These are phyloP conservation scores for Mycena alexandri DNA, from an alignment of 768 basidiomycete genomes.

Conservation along the genomic window DNA sequence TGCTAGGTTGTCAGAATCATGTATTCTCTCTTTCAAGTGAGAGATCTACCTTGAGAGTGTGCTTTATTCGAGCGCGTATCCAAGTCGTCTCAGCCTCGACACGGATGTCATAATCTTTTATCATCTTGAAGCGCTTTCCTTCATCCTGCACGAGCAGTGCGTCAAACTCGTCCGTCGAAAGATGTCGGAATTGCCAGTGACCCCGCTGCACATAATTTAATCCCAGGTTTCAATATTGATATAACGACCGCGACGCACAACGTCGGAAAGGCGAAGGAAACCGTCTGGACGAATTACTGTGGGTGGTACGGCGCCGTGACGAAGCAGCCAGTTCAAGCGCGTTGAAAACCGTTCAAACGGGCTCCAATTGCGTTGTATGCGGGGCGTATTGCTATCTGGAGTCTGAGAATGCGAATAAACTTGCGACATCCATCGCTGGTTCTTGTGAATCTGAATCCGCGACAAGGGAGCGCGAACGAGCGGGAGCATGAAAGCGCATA, in stretches of 20 bases:
- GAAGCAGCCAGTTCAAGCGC: conserved; percentile 65
- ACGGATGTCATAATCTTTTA: conserved; percentile 43
- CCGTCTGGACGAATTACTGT: conserved; percentile 82
- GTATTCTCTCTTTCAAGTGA: neutral
- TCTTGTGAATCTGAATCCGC: neutral
- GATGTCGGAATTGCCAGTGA: conserved; percentile 1
- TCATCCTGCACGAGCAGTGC: conserved; percentile 35
- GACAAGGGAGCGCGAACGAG: neutral
- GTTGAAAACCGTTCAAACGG: conserved; percentile 6
- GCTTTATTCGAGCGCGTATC: conserved; percentile 43
- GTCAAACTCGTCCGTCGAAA: conserved; percentile 32
- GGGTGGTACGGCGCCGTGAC: conserved; percentile 76
- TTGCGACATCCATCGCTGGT: no score
- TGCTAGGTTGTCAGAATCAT: neutral
- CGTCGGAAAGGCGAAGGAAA: conserved; percentile 75
- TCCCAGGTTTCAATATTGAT: no score
- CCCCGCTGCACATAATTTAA: neutral
- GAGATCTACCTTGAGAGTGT: conserved; percentile 35
- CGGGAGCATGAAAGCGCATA: conserved; percentile 20
- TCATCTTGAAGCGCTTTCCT: conserved; percentile 41
- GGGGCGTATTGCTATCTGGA: no score
- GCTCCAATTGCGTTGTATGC: no score
- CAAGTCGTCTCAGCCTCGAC: conserved; percentile 39
- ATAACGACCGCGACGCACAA: conserved; percentile 63
- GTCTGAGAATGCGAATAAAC: no score